A percentile compares a stretch with the other conserved stretches of the same genome.
Conservation (phyloP, 2,329 filamentous ascomycete species). For the Ambrosiella cleistominuta region DNA sequence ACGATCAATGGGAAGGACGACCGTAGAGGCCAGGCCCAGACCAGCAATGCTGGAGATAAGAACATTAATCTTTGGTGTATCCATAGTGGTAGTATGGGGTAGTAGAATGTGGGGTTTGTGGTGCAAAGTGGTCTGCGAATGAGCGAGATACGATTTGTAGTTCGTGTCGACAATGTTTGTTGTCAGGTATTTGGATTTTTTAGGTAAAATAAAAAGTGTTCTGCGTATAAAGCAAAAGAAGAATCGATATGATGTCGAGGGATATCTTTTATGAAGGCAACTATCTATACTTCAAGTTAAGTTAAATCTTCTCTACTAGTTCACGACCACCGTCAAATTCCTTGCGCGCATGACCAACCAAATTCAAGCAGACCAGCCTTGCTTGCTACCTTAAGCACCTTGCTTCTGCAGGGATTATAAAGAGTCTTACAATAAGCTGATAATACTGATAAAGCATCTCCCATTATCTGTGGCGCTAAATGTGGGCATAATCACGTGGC, state of each 20-base stretch:
- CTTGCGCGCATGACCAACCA: too few species aligned
- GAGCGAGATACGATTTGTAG: neutral
- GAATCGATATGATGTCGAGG: neutral
- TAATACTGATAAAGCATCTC: neutral
- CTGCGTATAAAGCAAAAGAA: too few species aligned
- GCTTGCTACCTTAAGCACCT: neutral
- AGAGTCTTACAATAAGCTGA: neutral
- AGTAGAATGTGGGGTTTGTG: neutral
- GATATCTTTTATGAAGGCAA: neutral
- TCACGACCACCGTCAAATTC: too few species aligned
- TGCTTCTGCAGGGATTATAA: neutral
- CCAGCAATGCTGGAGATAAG: slow-evolving; percentile 74
- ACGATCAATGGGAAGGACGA: slow-evolving; percentile 55
- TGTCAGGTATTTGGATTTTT: neutral
- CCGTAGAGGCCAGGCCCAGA: slow-evolving; percentile 63
- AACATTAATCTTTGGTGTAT: slow-evolving; percentile 49
- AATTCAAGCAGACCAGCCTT: too few species aligned
- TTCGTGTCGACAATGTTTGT: neutral
- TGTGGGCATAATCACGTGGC: slow-evolving; percentile 7
- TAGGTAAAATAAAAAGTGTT: neutral
- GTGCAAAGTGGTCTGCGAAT: neutral
- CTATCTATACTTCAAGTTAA: too few species aligned
- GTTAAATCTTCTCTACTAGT: too few species aligned
- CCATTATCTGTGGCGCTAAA: neutral
- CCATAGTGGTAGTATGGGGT: slow-evolving; percentile 27